phyloP scores from a whole-genome alignment of 2,329 filamentous ascomycete species.

The Amauroascus niger region DNA sequence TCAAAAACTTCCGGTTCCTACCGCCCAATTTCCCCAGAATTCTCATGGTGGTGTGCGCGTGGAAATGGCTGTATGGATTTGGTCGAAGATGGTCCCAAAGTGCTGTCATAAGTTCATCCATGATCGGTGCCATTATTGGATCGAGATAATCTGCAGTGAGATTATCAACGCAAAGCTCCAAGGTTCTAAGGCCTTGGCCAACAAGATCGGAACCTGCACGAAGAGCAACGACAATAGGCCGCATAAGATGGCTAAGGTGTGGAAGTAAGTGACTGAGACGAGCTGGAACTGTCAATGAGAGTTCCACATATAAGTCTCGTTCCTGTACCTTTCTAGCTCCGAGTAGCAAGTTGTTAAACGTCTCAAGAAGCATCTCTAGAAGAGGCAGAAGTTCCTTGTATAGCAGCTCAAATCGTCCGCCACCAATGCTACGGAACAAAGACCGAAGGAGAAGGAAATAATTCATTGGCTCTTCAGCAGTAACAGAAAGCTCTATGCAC shows the following conservation, averaged over 20 bases:
- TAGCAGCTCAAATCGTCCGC: conserved; percentile 90
- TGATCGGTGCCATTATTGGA: conserved; percentile 97
- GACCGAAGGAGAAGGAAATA: conserved; percentile 91
- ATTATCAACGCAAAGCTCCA: conserved; percentile 97
- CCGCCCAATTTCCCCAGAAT: conserved; percentile 95
- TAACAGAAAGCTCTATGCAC: conserved; percentile 91
- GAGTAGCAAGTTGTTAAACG: conserved; percentile 86
- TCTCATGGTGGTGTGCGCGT: conserved; percentile 93
- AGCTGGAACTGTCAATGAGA: conserved; percentile 91
- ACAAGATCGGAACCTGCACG: conserved; percentile 87
- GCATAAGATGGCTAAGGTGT: conserved; percentile 93
- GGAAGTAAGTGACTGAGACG: conserved; percentile 87
- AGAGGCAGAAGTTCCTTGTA: conserved; percentile 97
- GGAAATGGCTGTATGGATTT: conserved; percentile 91
- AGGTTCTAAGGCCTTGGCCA: conserved; percentile 80
- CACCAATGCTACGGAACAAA: conserved; percentile 90
- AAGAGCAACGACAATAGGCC: conserved; percentile 89
- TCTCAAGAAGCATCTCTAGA: conserved; percentile 93
- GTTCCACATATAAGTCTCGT: conserved; percentile 89
- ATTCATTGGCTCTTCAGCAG: conserved; percentile 94
- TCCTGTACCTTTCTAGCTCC: conserved; percentile 84
- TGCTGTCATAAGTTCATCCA: conserved; percentile 96
- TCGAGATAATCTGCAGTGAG: conserved; percentile 95
- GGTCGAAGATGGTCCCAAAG: conserved; percentile 92
- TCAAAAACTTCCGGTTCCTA: conserved; percentile 90